Percentiles rank a stretch among this genome's conserved stretches.
Conservation (phyloP, 2,329 filamentous ascomycete genomes). For the Zymoseptoria pseudotritici region DNA sequence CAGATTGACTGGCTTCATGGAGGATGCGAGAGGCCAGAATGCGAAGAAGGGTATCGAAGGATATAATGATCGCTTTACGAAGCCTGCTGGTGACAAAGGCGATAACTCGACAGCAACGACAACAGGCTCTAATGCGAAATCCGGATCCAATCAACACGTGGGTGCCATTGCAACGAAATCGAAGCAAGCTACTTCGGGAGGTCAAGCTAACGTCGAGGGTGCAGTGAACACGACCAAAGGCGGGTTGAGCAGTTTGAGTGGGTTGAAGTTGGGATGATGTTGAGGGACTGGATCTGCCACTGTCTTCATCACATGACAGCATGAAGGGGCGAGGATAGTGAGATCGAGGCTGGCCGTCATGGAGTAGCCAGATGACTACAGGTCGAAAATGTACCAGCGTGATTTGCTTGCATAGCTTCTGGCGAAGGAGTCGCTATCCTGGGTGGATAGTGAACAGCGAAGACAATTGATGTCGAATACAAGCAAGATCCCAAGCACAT, state of each 20-base stretch:
- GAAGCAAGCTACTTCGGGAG: slow-evolving; percentile 13
- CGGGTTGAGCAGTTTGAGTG: slow-evolving; percentile 21
- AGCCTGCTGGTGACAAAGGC: slow-evolving; percentile 6
- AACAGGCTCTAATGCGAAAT: slow-evolving; percentile 5
- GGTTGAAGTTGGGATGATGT: slow-evolving; percentile 3
- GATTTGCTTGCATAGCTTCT: too few species aligned
- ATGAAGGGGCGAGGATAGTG: not conserved
- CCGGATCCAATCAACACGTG: slow-evolving; percentile 10
- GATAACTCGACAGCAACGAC: slow-evolving; percentile 3
- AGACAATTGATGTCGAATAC: too few species aligned
- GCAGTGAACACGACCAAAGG: slow-evolving; percentile 21
- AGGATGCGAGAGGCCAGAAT: slow-evolving; percentile 17
- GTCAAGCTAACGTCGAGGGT: slow-evolving; percentile 13
- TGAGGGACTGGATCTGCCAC: too few species aligned
- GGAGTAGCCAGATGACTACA: not conserved
- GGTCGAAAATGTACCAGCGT: too few species aligned
- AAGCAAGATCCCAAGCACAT: too few species aligned
- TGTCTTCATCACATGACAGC: not conserved
- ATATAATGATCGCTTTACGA: slow-evolving; percentile 15
- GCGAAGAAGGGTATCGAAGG: slow-evolving; percentile 16
- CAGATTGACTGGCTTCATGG: slow-evolving; percentile 30
- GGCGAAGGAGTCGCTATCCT: too few species aligned
- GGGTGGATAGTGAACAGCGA: too few species aligned
- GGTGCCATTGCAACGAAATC: slow-evolving; percentile 16
- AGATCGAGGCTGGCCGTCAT: not conserved